Evolutionary conservation across 148 eudicot genomes (phyloP).

Genomic region (Bassia scoparia): DNA sequence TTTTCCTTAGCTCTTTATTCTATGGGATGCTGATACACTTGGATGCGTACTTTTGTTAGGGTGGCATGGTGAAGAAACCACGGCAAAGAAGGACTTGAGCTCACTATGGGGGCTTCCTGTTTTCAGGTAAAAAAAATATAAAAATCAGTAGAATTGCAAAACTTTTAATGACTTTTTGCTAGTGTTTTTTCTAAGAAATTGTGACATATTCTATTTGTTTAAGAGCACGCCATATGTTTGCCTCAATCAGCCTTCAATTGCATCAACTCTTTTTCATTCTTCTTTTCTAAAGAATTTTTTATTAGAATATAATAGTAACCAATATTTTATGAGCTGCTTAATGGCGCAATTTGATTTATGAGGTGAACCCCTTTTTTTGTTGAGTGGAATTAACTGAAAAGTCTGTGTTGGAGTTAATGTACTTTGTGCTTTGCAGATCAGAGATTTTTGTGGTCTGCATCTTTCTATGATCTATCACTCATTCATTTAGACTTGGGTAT

Average conservation of each 20-base stretch:
- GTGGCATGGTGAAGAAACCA: constrained; percentile 47
- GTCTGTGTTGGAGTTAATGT: constrained; percentile 68
- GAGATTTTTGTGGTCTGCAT: constrained; percentile 66
- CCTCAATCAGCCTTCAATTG: constrained; percentile 9
- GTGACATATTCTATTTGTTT: neutral
- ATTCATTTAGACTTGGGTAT: neutral
- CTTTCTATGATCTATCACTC: constrained; percentile 16
- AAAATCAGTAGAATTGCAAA: neutral
- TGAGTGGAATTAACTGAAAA: constrained; percentile 65
- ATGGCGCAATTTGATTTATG: too few relatives aligned
- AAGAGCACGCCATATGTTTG: neutral
- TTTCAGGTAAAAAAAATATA: constrained; percentile 41
- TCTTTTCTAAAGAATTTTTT: too few relatives aligned
- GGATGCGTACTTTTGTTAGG: too few relatives aligned
- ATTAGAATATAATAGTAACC: too few relatives aligned
- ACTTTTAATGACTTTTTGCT: neutral
- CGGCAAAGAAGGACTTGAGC: constrained; percentile 47
- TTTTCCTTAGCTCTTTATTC: neutral
- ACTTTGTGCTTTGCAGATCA: constrained; percentile 59
- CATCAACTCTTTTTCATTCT: neutral
- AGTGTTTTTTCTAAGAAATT: neutral
- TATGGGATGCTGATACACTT: constrained; percentile 8
- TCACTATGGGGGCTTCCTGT: constrained; percentile 79
- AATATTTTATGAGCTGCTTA: neutral
- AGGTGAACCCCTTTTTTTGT: constrained; percentile 1